A percentile compares a stretch with the other conserved stretches of the same genome.
Evolutionary conservation across 305 asterid genomes (phyloP).

Genomic region (Fraxinus paxiana): DNA sequence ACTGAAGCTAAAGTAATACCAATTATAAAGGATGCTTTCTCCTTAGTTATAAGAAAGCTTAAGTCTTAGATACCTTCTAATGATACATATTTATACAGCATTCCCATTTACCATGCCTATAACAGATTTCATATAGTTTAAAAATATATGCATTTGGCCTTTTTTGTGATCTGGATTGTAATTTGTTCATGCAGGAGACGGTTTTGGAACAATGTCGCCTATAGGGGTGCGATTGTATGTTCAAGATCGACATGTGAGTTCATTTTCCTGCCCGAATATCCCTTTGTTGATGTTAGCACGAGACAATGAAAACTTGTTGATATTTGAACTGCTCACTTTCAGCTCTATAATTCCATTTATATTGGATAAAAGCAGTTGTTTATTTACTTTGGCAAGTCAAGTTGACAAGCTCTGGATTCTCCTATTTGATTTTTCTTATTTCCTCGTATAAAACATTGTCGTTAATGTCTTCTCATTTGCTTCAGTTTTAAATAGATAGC

Average conservation of each 20-base stretch:
- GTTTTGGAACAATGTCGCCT: slow-evolving; percentile 56
- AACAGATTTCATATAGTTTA: slow-evolving; percentile 22
- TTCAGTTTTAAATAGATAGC: neutral
- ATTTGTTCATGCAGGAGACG: slow-evolving; percentile 28
- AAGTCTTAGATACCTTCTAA: slow-evolving; percentile 13
- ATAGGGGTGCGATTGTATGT: slow-evolving; percentile 53
- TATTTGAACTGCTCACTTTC: neutral
- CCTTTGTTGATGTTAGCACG: neutral
- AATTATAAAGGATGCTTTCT: slow-evolving; percentile 25
- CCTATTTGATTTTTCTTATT: neutral
- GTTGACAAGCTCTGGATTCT: neutral
- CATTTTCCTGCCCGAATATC: neutral
- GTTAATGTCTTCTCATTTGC: neutral
- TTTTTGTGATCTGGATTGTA: slow-evolving; percentile 14
- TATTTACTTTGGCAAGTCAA: neutral
- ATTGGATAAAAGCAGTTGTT: neutral
- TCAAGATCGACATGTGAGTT: slow-evolving; percentile 61
- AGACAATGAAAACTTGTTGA: neutral
- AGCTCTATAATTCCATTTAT: neutral
- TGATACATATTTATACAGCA: neutral
- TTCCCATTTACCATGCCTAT: neutral
- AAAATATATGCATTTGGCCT: slow-evolving; percentile 6
- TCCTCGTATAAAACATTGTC: neutral
- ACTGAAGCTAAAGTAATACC: slow-evolving; percentile 39
- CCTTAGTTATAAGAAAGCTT: slow-evolving; percentile 42